These are phyloP conservation scores for Saccharomycopsis hybrid DNA, from an alignment of 1,139 yeast species.

Conservation along the genomic window DNA sequence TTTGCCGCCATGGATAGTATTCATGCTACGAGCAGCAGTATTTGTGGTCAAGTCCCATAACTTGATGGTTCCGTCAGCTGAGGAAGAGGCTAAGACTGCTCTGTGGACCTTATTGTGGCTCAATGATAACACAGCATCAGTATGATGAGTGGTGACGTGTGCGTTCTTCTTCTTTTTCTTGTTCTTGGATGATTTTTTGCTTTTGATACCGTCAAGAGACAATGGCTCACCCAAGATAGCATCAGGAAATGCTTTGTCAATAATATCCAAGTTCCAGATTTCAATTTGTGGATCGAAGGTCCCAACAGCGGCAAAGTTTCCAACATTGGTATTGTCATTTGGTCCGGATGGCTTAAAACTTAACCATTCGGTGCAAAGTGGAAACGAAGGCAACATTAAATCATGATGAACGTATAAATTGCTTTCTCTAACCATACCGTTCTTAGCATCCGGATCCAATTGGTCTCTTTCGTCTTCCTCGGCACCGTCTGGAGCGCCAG, in stretches of 20 bases:
- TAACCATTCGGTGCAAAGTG: constrained; percentile 93
- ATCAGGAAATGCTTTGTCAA: constrained; percentile 94
- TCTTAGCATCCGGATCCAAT: constrained; percentile 58
- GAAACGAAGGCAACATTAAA: constrained; percentile 94
- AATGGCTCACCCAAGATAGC: constrained; percentile 79
- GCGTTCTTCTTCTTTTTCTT: constrained; percentile 42
- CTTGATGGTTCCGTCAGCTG: constrained; percentile 92
- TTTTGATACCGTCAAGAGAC: constrained; percentile 35
- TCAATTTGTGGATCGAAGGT: constrained; percentile 97
- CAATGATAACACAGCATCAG: constrained; percentile 87
- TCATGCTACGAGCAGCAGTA: constrained; percentile 65
- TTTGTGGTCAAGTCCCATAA: constrained; percentile 86
- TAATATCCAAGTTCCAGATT: constrained; percentile 88
- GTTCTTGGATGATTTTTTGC: constrained; percentile 37
- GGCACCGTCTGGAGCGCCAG: constrained; percentile 65
- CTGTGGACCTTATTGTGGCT: constrained; percentile 79
- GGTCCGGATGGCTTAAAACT: constrained; percentile 56
- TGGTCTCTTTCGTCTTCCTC: constrained; percentile 60
- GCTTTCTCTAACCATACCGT: constrained; percentile 63
- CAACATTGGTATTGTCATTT: constrained; percentile 42
- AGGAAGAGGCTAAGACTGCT: constrained; percentile 84
- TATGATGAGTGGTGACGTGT: constrained; percentile 75
- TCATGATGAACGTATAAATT: constrained; percentile 93
- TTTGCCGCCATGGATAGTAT: constrained; percentile 28
- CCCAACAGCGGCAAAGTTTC: constrained; percentile 93